Evolutionary conservation across 2,329 filamentous ascomycete species (phyloP).

Genomic region (Pseudocercospora cruenta): DNA sequence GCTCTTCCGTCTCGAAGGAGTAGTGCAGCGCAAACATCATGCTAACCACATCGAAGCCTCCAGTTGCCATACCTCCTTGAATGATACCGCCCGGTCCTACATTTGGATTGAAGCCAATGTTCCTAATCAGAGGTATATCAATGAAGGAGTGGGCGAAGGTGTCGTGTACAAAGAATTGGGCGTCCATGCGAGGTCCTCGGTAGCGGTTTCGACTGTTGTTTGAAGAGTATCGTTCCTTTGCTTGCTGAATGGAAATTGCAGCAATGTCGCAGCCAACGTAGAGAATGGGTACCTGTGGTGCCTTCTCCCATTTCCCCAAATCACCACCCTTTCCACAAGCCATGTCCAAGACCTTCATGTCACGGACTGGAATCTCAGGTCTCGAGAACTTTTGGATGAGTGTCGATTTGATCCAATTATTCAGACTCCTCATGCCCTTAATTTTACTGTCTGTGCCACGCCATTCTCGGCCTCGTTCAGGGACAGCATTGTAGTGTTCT

Average conservation of each 20-base stretch:
- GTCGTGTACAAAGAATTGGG: constrained; percentile 86
- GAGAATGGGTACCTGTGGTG: constrained; percentile 85
- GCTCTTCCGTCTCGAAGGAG: constrained; percentile 89
- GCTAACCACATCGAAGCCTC: constrained; percentile 88
- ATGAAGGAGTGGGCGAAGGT: constrained; percentile 86
- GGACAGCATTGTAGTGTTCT: constrained; percentile 94
- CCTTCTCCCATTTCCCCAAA: constrained; percentile 92
- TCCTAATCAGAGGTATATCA: constrained; percentile 76
- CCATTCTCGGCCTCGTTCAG: constrained; percentile 92
- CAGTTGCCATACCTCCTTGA: constrained; percentile 71
- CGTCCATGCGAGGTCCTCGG: constrained; percentile 62
- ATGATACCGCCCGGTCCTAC: constrained; percentile 61
- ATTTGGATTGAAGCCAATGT: constrained; percentile 84
- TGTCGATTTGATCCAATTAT: constrained; percentile 98
- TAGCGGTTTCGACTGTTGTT: constrained; percentile 42
- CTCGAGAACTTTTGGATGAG: constrained; percentile 92
- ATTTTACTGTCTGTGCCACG: constrained; percentile 91
- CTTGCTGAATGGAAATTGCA: constrained; percentile 88
- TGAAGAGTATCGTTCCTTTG: constrained; percentile 71
- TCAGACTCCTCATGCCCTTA: constrained; percentile 90
- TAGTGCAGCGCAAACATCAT: constrained; percentile 99
- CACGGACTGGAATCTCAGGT: constrained; percentile 48
- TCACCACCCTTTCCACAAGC: constrained; percentile 97
- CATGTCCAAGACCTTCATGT: constrained; percentile 84
- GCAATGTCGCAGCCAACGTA: constrained; percentile 95